Percentiles rank a stretch among this genome's conserved stretches.
Evolutionary conservation across 2,329 filamentous ascomycete species (phyloP).

Genomic region (Rutstroemia sp.): DNA sequence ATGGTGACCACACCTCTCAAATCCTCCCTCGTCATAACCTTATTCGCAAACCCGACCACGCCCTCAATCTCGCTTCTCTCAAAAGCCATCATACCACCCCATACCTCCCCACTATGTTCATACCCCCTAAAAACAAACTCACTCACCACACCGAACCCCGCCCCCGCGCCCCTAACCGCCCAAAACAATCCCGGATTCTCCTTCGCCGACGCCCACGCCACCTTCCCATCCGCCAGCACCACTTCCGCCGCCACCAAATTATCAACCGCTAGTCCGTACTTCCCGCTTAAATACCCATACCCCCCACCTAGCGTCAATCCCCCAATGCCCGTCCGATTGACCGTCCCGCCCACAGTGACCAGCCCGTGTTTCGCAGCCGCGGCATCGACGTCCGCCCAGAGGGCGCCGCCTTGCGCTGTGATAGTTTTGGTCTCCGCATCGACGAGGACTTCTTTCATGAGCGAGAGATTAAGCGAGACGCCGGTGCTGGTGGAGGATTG

Average conservation of each 20-base stretch:
- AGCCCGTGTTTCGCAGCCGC: constrained; percentile 6
- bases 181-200: constrained; percentile 20
- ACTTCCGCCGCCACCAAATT: constrained; percentile 17
- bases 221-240: constrained; percentile 17
- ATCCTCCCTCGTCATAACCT: constrained; percentile 6
- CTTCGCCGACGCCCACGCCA: constrained; percentile 11
- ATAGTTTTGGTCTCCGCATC: constrained; percentile 9
- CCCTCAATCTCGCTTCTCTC: constrained; percentile 4
- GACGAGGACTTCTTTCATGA: constrained; percentile 11
- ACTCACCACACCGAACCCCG: neutral
- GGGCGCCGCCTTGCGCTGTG: constrained; percentile 12
- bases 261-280: constrained; percentile 20
- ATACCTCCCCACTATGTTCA: constrained; percentile 25
- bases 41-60: constrained; percentile 14
- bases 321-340: neutral
- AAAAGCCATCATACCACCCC: constrained; percentile 16
- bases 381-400: constrained; percentile 11
- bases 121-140: neutral
- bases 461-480: constrained; percentile 5
- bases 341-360: neutral
- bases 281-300: constrained; percentile 47
- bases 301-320: constrained; percentile 20
- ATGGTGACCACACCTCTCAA: neutral
- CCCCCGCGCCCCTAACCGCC: constrained; percentile 14
- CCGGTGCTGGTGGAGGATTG: constrained; percentile 10